These are phyloP conservation scores for Boehmeria nivea DNA, from an alignment of 306 rosid species.

Conservation along the genomic window DNA sequence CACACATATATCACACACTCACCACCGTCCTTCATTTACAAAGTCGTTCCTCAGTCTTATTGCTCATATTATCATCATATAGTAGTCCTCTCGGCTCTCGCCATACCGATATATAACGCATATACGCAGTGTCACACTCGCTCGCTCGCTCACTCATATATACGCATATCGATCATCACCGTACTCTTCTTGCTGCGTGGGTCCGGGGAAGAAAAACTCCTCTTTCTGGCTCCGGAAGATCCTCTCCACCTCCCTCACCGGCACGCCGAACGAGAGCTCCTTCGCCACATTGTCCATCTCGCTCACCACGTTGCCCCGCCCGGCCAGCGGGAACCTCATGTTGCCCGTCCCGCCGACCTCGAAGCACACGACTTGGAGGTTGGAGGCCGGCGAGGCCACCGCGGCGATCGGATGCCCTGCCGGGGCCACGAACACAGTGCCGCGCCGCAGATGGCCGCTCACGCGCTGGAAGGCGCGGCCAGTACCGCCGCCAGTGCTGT, in stretches of 20 bases:
- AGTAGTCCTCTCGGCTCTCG: too few relatives aligned
- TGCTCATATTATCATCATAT: too few relatives aligned
- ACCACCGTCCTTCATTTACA: too few relatives aligned
- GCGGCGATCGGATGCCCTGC: slow-evolving; percentile 51
- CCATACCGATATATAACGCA: too few relatives aligned
- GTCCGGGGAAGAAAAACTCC: slow-evolving; percentile 42
- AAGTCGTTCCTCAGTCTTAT: too few relatives aligned
- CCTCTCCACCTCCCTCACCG: slow-evolving; percentile 40
- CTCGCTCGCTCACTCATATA: slow-evolving; percentile 11
- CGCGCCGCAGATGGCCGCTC: slow-evolving; percentile 21
- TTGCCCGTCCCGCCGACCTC: slow-evolving; percentile 51
- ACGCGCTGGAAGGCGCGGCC: slow-evolving; percentile 26
- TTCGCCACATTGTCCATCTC: slow-evolving; percentile 46
- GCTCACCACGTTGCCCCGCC: slow-evolving; percentile 46
- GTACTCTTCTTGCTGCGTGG: slow-evolving; percentile 14
- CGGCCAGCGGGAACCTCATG: slow-evolving; percentile 37
- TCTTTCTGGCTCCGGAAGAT: slow-evolving; percentile 38
- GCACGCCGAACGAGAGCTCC: slow-evolving; percentile 37
- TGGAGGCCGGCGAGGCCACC: slow-evolving; percentile 23
- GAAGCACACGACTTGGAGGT: slow-evolving; percentile 46
- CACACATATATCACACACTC: too few relatives aligned
- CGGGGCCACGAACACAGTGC: slow-evolving; percentile 46
- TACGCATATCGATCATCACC: slow-evolving; percentile 16
- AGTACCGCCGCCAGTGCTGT: background rate
- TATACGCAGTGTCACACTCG: too few relatives aligned